These are phyloP conservation scores for Groenewaldozyma tartarivorans DNA, from an alignment of 805 yeast genomes.

Conservation along the genomic window DNA sequence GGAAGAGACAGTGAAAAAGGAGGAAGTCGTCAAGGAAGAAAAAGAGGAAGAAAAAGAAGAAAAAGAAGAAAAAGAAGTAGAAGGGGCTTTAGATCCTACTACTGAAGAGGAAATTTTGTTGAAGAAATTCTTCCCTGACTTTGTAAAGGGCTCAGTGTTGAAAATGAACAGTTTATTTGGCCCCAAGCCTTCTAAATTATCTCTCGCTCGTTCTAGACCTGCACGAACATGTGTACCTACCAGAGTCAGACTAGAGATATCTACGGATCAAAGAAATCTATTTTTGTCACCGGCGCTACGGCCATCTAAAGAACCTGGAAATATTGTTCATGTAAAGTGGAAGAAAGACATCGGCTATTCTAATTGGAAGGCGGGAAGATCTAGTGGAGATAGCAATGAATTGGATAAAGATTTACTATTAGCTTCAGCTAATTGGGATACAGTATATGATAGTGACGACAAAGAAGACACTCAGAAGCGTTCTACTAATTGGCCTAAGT, in stretches of 20 bases:
- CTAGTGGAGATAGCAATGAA: background rate
- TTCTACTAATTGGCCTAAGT: background rate
- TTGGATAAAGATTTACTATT: slow-evolving; percentile 32
- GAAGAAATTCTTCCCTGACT: slow-evolving; percentile 49
- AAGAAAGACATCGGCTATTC: too few species aligned
- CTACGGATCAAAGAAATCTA: slow-evolving; percentile 46
- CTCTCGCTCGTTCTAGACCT: slow-evolving; percentile 40
- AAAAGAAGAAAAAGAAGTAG: background rate
- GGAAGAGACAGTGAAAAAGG: slow-evolving; percentile 7
- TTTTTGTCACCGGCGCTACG: slow-evolving; percentile 30
- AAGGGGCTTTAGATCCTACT: slow-evolving; percentile 22
- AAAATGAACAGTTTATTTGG: slow-evolving; percentile 59
- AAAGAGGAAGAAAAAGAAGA: slow-evolving; percentile 21
- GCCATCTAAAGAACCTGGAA: slow-evolving; percentile 1
- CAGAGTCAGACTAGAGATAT: slow-evolving; percentile 50
- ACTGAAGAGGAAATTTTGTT: slow-evolving; percentile 13
- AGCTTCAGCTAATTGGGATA: slow-evolving; percentile 75
- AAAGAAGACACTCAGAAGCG: background rate
- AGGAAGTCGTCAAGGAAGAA: slow-evolving; percentile 24
- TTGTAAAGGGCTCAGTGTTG: slow-evolving; percentile 43
- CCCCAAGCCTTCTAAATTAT: slow-evolving; percentile 48
- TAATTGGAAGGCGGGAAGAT: background rate
- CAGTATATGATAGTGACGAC: slow-evolving; percentile 27
- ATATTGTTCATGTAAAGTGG: slow-evolving; percentile 13
- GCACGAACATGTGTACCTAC: slow-evolving; percentile 38